Percentiles rank a stretch among this genome's conserved stretches.
Evolutionary conservation across 176 grass and related monocot genomes (phyloP).

Genomic region (Chloris gayana): DNA sequence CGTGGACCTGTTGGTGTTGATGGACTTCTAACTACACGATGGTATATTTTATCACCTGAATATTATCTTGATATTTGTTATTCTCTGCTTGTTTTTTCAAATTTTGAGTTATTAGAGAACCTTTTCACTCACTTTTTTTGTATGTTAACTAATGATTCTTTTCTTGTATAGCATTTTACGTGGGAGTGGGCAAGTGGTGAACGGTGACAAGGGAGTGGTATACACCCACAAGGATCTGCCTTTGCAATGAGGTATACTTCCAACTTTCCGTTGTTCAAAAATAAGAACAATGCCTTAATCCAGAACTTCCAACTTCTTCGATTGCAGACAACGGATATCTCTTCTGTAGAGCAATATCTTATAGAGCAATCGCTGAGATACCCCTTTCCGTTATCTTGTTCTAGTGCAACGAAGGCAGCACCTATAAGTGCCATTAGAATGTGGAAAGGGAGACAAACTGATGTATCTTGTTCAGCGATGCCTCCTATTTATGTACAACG

Average conservation of each 20-base stretch:
- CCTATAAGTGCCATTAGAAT: not conserved
- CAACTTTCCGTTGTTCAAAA: no score
- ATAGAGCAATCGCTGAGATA: not conserved
- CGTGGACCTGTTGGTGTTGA: slow-evolving; percentile 99
- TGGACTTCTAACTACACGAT: slow-evolving; percentile 86
- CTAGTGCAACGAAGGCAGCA: not conserved
- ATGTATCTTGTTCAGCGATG: slow-evolving; percentile 6
- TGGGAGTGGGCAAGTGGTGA: slow-evolving; percentile 91
- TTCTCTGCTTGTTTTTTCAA: not conserved
- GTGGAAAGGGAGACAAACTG: not conserved
- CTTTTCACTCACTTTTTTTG: no score
- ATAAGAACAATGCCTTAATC: not conserved
- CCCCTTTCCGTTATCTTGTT: slow-evolving; percentile 6
- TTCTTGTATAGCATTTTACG: slow-evolving; percentile 71
- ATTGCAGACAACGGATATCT: slow-evolving; percentile 30
- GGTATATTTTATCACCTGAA: slow-evolving; percentile 48
- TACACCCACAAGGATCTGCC: slow-evolving; percentile 95
- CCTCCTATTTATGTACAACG: slow-evolving; percentile 6
- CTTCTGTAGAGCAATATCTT: slow-evolving; percentile 17
- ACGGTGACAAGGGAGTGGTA: slow-evolving; percentile 85
- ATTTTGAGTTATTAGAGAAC: not conserved
- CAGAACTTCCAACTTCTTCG: not conserved
- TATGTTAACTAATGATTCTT: not conserved
- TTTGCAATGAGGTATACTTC: slow-evolving; percentile 66
- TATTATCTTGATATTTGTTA: not conserved